phyloP scores from a whole-genome alignment of 1,139 yeast species.

The Debaryomyces udenii region DNA sequence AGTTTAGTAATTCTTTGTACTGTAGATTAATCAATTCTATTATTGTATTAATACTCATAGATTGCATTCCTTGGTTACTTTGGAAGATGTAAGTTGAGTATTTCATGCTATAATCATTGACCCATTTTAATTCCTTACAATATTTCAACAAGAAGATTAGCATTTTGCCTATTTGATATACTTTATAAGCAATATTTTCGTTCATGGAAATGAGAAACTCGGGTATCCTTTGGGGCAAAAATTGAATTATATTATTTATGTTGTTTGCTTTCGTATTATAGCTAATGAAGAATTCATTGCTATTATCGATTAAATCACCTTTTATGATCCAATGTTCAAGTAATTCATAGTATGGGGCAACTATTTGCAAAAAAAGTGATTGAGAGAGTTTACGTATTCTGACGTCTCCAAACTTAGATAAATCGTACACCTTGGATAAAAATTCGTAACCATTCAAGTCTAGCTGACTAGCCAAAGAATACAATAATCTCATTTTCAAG shows the following conservation, averaged over 20 bases:
- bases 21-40: constrained; percentile 48
- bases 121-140: constrained; percentile 53
- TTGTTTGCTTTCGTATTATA: constrained; percentile 33
- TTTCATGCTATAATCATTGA: constrained; percentile 42
- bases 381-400: constrained; percentile 46
- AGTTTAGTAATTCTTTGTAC: constrained; percentile 59
- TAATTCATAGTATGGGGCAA: constrained; percentile 65
- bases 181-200: constrained; percentile 49
- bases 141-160: constrained; percentile 66
- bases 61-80: constrained; percentile 32
- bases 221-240: constrained; percentile 54
- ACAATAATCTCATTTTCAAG: constrained; percentile 58
- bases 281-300: constrained; percentile 71
- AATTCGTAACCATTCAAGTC: constrained; percentile 56
- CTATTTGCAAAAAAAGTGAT: constrained; percentile 50
- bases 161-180: constrained; percentile 79
- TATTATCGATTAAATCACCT: constrained; percentile 62
- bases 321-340: constrained; percentile 67
- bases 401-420: constrained; percentile 66
- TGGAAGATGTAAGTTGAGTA: constrained; percentile 33
- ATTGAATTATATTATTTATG: constrained; percentile 41
- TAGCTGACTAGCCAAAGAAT: constrained; percentile 41
- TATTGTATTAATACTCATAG: constrained; percentile 33
- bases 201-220: constrained; percentile 48
- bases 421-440: constrained; percentile 53